Conservation (phyloP, 2,329 filamentous ascomycete species). For the Cladosporium sphaerospermum region DNA sequence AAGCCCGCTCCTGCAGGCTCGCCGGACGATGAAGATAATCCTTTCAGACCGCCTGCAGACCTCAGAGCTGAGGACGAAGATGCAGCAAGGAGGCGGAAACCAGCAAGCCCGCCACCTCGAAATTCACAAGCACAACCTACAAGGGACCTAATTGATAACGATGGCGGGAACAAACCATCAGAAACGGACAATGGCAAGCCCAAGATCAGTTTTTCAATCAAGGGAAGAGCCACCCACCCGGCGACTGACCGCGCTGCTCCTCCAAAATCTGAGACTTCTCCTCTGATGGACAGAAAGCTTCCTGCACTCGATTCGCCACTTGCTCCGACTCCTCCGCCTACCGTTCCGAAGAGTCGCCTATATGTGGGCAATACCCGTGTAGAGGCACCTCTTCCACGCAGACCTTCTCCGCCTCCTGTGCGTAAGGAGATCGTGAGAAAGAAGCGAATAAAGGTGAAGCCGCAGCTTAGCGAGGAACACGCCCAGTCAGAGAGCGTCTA, state of each 20-base stretch:
- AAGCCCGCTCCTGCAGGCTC: conserved; percentile 23
- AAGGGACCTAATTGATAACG: neutral
- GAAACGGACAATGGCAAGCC: conserved; percentile 26
- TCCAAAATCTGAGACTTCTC: conserved; percentile 24
- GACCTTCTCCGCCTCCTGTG: conserved; percentile 18
- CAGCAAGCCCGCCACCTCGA: conserved; percentile 6
- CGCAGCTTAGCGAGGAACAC: conserved; percentile 64
- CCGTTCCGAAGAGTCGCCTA: conserved; percentile 27
- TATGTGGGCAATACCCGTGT: conserved; percentile 30
- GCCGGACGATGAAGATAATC: conserved; percentile 52
- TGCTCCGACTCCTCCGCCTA: conserved; percentile 21
- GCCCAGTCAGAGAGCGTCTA: conserved; percentile 82
- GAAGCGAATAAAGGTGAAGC: conserved; percentile 65
- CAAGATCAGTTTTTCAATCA: conserved; percentile 93
- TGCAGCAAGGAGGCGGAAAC: conserved; percentile 28
- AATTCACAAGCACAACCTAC: neutral
- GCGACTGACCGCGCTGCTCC: conserved; percentile 25
- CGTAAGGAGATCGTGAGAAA: conserved; percentile 56
- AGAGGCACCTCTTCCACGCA: conserved; percentile 14
- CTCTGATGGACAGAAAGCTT: conserved; percentile 39
- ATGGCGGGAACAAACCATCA: conserved; percentile 37
- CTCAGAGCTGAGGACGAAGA: conserved; percentile 58
- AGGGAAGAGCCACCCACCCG: conserved; percentile 56
- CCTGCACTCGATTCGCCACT: conserved; percentile 4
- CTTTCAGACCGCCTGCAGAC: conserved; percentile 59